Conservation (phyloP, 108 stramenopile genomes). For the Pseudonitzschia multistriata region DNA sequence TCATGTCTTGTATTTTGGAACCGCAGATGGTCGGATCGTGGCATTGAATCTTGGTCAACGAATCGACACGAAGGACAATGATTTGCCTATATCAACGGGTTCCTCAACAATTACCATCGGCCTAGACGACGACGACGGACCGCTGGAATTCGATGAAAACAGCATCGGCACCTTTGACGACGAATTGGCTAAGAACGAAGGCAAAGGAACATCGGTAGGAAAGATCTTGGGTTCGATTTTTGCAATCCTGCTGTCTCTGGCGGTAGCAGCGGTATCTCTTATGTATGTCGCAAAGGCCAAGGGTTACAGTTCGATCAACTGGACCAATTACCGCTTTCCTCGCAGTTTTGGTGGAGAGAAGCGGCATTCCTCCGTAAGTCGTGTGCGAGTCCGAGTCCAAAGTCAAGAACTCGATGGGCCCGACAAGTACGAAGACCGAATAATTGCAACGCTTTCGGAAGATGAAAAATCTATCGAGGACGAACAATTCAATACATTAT, state of each 20-base stretch:
- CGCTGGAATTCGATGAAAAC: not conserved
- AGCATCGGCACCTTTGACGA: not conserved
- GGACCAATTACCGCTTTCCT: not conserved
- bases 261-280: not conserved
- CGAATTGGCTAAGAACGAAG: not conserved
- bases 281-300: conserved; percentile 12
- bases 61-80: not conserved
- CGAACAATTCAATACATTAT: conserved; percentile 6
- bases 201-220: not conserved
- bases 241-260: conserved; percentile 2
- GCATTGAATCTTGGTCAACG: conserved; percentile 22
- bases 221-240: conserved; percentile 5
- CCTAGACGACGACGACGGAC: not conserved
- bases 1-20: conserved; percentile 23
- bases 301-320: not conserved
- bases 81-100: not conserved
- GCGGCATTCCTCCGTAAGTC: not conserved
- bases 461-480: conserved; percentile 18
- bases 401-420: not conserved
- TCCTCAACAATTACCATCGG: not conserved
- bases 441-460: conserved; percentile 1
- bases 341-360: not conserved
- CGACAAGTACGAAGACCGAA: conserved; percentile 6
- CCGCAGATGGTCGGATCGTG: conserved; percentile 20
- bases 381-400: not conserved